These are phyloP conservation scores for Clitopilus hobsonii DNA, from an alignment of 768 basidiomycete genomes.

Conservation along the genomic window DNA sequence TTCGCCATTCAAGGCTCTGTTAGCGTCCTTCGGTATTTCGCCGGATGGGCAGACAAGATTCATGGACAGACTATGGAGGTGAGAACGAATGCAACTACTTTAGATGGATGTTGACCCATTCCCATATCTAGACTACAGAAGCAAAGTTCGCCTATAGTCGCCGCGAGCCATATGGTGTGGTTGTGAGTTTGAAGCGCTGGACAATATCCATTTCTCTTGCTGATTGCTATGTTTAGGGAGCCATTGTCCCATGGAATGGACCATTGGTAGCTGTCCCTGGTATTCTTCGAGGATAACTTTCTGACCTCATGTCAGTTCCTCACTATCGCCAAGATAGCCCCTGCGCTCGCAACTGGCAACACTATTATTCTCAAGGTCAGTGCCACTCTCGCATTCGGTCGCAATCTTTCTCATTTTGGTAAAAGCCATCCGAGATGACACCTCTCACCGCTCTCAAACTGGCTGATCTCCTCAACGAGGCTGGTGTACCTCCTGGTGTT, in stretches of 20 bases:
- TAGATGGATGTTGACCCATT: slow-evolving; percentile 17
- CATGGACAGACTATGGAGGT: slow-evolving; percentile 71
- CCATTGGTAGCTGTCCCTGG: slow-evolving; percentile 13
- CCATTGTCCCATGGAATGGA: slow-evolving; percentile 57
- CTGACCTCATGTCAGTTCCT: slow-evolving; percentile 8
- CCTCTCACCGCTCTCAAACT: slow-evolving; percentile 55
- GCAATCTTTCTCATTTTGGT: not conserved
- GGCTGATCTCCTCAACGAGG: slow-evolving; percentile 48
- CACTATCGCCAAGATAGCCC: slow-evolving; percentile 20
- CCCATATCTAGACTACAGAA: no score
- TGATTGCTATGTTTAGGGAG: slow-evolving; percentile 29
- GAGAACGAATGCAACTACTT: not conserved
- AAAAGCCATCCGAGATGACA: slow-evolving; percentile 60
- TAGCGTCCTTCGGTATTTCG: slow-evolving; percentile 67
- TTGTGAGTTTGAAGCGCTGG: no score
- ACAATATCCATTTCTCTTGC: slow-evolving; percentile 56
- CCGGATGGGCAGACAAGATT: slow-evolving; percentile 90
- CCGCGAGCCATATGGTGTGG: no score
- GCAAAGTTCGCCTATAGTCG: no score
- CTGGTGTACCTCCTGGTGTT: slow-evolving; percentile 69
- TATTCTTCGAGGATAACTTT: not conserved
- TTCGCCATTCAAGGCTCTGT: slow-evolving; percentile 46
- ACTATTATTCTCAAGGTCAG: slow-evolving; percentile 19
- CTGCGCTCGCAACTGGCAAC: slow-evolving; percentile 14
- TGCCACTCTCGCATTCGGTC: not conserved